Evolutionary conservation across 2,329 filamentous ascomycete genomes (phyloP).

Genomic region (Tolypocladium album): DNA sequence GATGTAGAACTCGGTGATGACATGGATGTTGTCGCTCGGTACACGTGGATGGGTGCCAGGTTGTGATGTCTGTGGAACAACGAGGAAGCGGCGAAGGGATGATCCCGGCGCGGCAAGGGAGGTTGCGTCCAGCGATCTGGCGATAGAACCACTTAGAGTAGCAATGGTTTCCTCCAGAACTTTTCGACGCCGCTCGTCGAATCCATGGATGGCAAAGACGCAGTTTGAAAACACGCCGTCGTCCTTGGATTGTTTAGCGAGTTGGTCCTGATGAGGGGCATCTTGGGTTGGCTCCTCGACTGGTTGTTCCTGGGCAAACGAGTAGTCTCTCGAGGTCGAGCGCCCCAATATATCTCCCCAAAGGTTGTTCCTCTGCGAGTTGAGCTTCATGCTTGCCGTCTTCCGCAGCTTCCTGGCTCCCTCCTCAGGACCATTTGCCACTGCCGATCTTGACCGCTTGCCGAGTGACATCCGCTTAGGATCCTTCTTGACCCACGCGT

Average conservation of each 20-base stretch:
- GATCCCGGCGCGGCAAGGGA: conserved; percentile 16
- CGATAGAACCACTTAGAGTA: conserved; percentile 36
- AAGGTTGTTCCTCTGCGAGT: conserved; percentile 68
- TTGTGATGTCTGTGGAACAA: conserved; percentile 42
- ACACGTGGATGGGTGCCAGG: conserved; percentile 31
- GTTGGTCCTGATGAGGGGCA: not conserved
- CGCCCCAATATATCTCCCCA: conserved; percentile 77
- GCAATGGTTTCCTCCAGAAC: conserved; percentile 35
- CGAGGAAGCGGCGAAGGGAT: conserved; percentile 32
- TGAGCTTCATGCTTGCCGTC: conserved; percentile 75
- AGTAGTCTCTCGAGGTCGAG: conserved; percentile 23
- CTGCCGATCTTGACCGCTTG: conserved; percentile 48
- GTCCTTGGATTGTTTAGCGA: conserved; percentile 1
- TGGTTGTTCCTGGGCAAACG: conserved; percentile 15
- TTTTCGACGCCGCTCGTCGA: conserved; percentile 38
- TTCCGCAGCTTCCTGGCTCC: conserved; percentile 75
- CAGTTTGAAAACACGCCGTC: conserved; percentile 42
- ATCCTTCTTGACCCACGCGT: conserved; percentile 56
- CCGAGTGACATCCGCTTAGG: conserved; percentile 35
- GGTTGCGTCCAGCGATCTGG: conserved; percentile 29
- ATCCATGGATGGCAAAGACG: conserved; percentile 51
- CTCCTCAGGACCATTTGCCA: conserved; percentile 33
- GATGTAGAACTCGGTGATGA: conserved; percentile 86
- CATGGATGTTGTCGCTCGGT: conserved; percentile 27
- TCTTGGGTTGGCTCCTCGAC: conserved; percentile 1